A percentile compares a stretch with the other conserved stretches of the same genome.
These are phyloP conservation scores for Gliomastix tumulicola DNA, from an alignment of 2,329 filamentous ascomycete species.

Conservation along the genomic window DNA sequence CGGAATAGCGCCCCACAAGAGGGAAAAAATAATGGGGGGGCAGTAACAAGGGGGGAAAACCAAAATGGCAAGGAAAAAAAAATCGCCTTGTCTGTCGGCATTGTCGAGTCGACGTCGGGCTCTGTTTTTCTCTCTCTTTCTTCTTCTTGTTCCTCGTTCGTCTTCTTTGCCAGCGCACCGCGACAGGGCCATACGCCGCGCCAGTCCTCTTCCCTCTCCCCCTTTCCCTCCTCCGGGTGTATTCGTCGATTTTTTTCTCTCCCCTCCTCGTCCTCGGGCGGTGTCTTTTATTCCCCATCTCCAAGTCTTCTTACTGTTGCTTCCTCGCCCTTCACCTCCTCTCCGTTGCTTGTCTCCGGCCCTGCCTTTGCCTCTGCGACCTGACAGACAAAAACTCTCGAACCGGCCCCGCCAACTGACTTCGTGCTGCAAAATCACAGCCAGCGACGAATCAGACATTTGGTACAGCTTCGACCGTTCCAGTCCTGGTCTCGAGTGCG, in stretches of 20 bases:
- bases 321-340: conserved; percentile 7
- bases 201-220: conserved; percentile 27
- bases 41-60: no score
- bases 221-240: conserved; percentile 19
- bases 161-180: conserved; percentile 6
- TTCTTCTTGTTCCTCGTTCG: conserved; percentile 5
- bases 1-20: no score
- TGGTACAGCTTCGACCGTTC: no score
- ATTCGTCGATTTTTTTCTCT: conserved; percentile 26
- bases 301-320: neutral
- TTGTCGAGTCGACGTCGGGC: neutral
- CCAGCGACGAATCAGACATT: no score
- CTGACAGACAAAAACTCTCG: no score
- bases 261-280: conserved; percentile 11
- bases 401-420: no score
- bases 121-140: conserved; percentile 1
- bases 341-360: no score
- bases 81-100: conserved; percentile 5
- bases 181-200: conserved; percentile 33
- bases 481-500: no score
- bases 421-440: no score
- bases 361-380: no score
- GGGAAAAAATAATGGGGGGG: no score
- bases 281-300: neutral
- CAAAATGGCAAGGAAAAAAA: conserved; percentile 14